Percentiles rank a stretch among this genome's conserved stretches.
These are phyloP conservation scores for Tuber calosporum DNA, from an alignment of 495 filamentous ascomycete genomes.

Conservation along the genomic window DNA sequence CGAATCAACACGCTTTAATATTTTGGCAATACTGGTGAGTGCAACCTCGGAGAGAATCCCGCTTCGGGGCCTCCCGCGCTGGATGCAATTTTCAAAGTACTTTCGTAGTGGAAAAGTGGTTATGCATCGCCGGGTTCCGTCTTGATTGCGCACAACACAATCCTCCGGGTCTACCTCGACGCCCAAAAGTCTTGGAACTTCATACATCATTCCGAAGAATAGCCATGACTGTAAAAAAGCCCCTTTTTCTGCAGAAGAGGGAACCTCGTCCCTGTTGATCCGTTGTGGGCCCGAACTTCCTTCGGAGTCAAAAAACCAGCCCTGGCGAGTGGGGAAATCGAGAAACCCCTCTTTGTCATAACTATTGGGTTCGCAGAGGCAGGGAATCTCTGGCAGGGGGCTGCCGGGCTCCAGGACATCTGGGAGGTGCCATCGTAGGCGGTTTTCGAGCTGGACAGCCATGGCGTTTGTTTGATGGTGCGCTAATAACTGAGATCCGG, in stretches of 20 bases:
- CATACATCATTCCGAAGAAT: conserved; percentile 17
- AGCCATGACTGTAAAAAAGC: conserved; percentile 17
- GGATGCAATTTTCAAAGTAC: conserved; percentile 4
- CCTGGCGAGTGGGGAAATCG: conserved; percentile 2
- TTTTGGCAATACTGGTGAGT: background rate
- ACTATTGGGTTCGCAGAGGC: conserved; percentile 2
- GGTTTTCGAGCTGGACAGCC: background rate
- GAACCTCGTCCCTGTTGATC: background rate
- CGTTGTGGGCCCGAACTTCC: background rate
- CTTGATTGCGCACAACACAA: background rate
- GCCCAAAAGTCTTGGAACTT: background rate
- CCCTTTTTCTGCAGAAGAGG: conserved; percentile 3
- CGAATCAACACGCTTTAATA: conserved; percentile 7
- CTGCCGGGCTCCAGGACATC: conserved; percentile 1
- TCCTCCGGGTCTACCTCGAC: conserved; percentile 6
- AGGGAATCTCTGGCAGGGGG: conserved; percentile 5
- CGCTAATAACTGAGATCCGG: background rate
- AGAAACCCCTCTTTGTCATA: conserved; percentile 12
- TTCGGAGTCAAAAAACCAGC: background rate
- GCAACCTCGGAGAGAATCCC: background rate
- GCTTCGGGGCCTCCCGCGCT: background rate
- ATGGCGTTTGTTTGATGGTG: background rate
- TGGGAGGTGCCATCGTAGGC: conserved; percentile 1
- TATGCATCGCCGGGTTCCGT: background rate
- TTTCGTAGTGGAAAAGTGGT: background rate